Percentiles rank a stretch among this genome's conserved stretches.
phyloP scores from a whole-genome alignment of 345 rosid species.

The Eucalyptus coolabah region DNA sequence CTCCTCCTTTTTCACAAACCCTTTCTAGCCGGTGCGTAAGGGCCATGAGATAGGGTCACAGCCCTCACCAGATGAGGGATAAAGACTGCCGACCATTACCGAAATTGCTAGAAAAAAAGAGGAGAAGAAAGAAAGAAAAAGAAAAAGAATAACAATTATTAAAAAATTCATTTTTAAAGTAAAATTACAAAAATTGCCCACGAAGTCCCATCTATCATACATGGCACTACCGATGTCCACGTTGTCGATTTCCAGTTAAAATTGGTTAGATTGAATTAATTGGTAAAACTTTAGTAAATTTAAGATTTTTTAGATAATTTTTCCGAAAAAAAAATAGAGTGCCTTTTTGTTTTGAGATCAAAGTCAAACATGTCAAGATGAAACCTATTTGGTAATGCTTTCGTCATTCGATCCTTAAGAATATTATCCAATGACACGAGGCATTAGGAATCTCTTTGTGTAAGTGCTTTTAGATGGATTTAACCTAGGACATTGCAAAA shows the following conservation, averaged over 20 bases:
- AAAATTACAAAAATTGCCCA: too few relatives aligned
- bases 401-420: neutral
- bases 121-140: too few relatives aligned
- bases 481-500: neutral
- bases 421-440: neutral
- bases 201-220: accelerated
- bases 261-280: too few relatives aligned
- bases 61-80: accelerated
- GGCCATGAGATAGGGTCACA: neutral
- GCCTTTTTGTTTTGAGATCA: neutral
- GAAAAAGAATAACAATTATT: too few relatives aligned
- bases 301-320: accelerated
- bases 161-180: too few relatives aligned
- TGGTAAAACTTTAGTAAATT: too few relatives aligned
- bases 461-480: neutral
- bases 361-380: neutral
- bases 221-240: accelerated
- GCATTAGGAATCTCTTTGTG: neutral
- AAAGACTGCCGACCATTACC: neutral
- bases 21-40: too few relatives aligned
- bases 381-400: neutral
- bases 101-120: too few relatives aligned
- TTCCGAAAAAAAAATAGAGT: too few relatives aligned
- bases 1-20: too few relatives aligned
- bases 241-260: accelerated